Base-by-base conservation (phyloP, 768 basidiomycete species). In the Mycena haematopus region DNA sequence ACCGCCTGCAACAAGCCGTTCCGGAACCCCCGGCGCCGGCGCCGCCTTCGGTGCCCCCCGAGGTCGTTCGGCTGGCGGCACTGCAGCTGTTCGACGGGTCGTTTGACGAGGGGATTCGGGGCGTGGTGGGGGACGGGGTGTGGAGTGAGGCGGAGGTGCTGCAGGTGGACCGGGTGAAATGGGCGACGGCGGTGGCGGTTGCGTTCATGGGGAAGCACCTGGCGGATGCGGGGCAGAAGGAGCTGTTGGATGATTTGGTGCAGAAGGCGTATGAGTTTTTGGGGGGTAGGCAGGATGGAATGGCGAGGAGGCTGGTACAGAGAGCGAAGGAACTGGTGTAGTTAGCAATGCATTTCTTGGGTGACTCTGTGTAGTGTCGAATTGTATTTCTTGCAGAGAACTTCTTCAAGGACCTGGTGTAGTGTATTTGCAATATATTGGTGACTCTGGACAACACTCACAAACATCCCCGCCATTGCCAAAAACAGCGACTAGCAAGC, bases 21-120 rank as follows among this genome's bases (percentile, higher is more conserved):
- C 53, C 60, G 3, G 57, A 52, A 27, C 53, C 27, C 17, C 65
- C 35, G 9, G 21, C 61, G 1, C 55, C 69, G 11, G n/a, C n/a
- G n/a, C 52, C 71, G 27, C 68, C 59, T n/a, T 60, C 64, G 27
- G 58, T 69, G 14, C 65, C 65, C 22, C 47, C 69, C 4, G 69
- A 73, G 31, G 76, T 82, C 6, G 62, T 79, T 19, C 57, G 74
- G 3, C 70, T 86, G 42, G 70, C 82, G 13, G 63, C 65, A 14
- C 61, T 80, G 22, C 82, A 84, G 73, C 50, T 63, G 2, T 76
- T 76, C 27, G 81, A 86, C 54, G 86, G 86, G 0, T 84, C 84
- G 1, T 87, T 84, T 69, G 66, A 74, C 33, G 66, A 76, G 3
- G 42, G 67, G 0, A 70, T 85, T 8, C 65, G 65, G 0, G 52